Evolutionary conservation across 805 yeast species (phyloP), one percentile per base, ranked within the genome.

Genomic region (Yamadazyma ubonensis): DNA sequence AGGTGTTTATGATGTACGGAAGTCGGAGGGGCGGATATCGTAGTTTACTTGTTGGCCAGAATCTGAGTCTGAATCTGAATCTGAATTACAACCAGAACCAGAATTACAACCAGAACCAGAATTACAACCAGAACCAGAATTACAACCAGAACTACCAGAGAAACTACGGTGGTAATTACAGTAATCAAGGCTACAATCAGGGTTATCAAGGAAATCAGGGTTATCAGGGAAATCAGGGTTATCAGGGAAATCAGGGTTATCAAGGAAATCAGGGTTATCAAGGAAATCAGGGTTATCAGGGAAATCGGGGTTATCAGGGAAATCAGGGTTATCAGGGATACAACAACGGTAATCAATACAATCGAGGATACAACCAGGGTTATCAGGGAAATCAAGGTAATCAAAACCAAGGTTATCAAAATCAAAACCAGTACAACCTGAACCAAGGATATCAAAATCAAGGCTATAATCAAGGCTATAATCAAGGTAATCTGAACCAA

Each of bases 21-120:
- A 57, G 61, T 58, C 59, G 73, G 40, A 46, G 53, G 15, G 73
- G 74, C 6, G 74, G 74, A 0, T 68, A 63, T 46, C 48, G 73
- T 28, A 42, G 69, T 1, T 49, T 56, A 38, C 29, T 54, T 19
- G 57, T 29, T 20, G 21, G 21, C 27, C 9, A 31, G n/a, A 21
- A 39, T 9, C n/a, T 29, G 16, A 18, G 35, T n/a, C 30, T 27
- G 10, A 10, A 35, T 6, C 32, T 45, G 12, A 36, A 50, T 16
- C 31, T 38, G 12, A 40, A 47, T 18, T 39, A 56, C 30, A 43
- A 43, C 19, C 54, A 33, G 45, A 48, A 35, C 8, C 4, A 12
- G 26, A 10, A 23, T 6, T 12, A 23, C 9, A 12, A 12, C 4
- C 26, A 12, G 8, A 48, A 47, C 29, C 41, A 23, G 7, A 11